Percentiles rank a stretch among this genome's conserved stretches.
phyloP scores from a whole-genome alignment of 441 rosid species.

The Arabidopsis lyrata region DNA sequence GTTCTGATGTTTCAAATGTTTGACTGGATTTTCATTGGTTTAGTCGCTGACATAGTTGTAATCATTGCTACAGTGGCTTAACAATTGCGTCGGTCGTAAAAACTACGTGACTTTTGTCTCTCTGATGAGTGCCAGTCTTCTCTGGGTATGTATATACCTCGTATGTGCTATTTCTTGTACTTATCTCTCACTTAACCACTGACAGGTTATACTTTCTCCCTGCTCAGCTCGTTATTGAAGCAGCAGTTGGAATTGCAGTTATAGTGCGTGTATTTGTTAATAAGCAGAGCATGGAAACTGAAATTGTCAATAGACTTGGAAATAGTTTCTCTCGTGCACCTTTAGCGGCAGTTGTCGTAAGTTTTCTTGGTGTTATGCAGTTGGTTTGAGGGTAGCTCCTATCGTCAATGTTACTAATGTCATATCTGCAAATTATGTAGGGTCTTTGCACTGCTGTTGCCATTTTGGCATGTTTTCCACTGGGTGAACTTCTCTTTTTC shows the following conservation, averaged over 20 bases:
- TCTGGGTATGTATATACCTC: conserved; percentile 63
- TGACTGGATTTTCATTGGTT: conserved; percentile 8
- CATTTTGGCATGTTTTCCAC: conserved; percentile 62
- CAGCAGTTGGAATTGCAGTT: conserved; percentile 67
- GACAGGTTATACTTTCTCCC: conserved; percentile 9
- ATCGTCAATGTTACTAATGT: conserved; percentile 34
- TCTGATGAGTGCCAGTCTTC: conserved; percentile 63
- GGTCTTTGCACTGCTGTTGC: conserved; percentile 66
- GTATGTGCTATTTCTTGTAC: conserved; percentile 9
- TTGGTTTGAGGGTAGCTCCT: conserved; percentile 49
- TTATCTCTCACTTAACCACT: conserved; percentile 22
- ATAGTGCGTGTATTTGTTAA: conserved; percentile 70
- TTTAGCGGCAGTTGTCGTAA: conserved; percentile 77
- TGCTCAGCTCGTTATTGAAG: conserved; percentile 53
- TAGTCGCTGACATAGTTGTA: conserved; percentile 36
- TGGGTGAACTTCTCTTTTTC: conserved; percentile 72
- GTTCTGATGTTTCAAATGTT: conserved; percentile 33
- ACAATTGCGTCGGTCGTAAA: conserved; percentile 72
- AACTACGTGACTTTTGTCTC: conserved; percentile 64
- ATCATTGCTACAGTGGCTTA: conserved; percentile 66
- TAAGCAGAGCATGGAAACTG: conserved; percentile 67
- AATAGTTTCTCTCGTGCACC: conserved; percentile 79
- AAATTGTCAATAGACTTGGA: conserved; percentile 79
- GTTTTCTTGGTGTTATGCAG: conserved; percentile 32
- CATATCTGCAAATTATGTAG: conserved; percentile 45